Evolutionary conservation across 768 basidiomycete species (phyloP), one percentile per base, ranked within the genome.

Genomic region (Phylloporus sp.): DNA sequence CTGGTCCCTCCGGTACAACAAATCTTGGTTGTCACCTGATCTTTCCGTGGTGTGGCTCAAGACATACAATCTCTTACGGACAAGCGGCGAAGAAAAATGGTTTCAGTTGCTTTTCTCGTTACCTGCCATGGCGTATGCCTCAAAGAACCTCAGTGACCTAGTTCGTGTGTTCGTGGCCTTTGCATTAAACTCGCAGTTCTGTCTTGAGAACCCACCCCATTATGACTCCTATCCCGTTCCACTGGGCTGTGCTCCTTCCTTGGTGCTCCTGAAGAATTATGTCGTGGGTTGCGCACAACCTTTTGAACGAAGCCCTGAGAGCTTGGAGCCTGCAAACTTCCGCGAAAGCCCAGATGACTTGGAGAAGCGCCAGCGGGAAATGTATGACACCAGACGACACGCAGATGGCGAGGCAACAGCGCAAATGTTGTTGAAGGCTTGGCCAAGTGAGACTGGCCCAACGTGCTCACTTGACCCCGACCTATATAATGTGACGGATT

Each of bases 81-180:
- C 18, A 23, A 47, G 50, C n/a, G 9, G 35, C 7, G 50, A 34
- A 13, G 6, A 11, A n/a, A 34, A 60, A 36, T 54, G 49, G 38
- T 63, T 47, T 32, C 61, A 54, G 34, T 20, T 72, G 6, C 43
- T 59, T 5, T 72, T 72, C 29, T 58, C 59, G 8, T 55, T 72
- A 18, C 56, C 67, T 16, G 59, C 67, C 4, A 59, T 69, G 59
- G 60, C 48, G 27, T 73, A 68, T 47, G 40, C 48, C 8, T 66
- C 61, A 9, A 39, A 58, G 5, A 6, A 47, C 0, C 38, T 50
- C 15, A 29, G 39, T 3, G 42, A 48, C 6, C 57, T 68, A 18
- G 52, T 70, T 6, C 59, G 62, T 0, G 59, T 66, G 6, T 45
- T 74, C 1, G 40, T 75, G 6, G 61, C 72, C 1, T 70, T 72